Evolutionary conservation across 2,329 filamentous ascomycete species (phyloP).

Genomic region (Chrysoporthe cubensis): DNA sequence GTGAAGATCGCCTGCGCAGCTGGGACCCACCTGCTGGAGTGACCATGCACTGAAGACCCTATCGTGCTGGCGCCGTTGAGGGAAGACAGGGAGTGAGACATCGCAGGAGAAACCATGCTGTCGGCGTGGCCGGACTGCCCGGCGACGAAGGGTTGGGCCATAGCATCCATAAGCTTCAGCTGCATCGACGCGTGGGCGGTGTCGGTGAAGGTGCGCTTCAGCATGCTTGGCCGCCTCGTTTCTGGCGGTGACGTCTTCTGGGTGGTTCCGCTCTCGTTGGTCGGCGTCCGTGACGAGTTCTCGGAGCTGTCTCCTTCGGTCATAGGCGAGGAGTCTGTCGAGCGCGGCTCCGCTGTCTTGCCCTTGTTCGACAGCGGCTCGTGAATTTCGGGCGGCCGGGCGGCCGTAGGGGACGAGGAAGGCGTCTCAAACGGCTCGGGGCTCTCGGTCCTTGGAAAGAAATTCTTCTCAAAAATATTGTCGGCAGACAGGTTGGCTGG

Average conservation of each 20-base stretch:
- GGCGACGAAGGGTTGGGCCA: constrained; percentile 78
- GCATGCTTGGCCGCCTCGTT: constrained; percentile 60
- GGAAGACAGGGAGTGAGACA: constrained; percentile 46
- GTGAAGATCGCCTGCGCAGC: constrained; percentile 97
- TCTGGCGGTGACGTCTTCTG: constrained; percentile 56
- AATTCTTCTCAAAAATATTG: constrained; percentile 86
- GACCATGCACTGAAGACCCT: constrained; percentile 73
- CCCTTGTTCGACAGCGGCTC: constrained; percentile 17
- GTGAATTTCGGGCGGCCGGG: constrained; percentile 29
- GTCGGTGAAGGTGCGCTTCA: constrained; percentile 91
- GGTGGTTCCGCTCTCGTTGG: constrained; percentile 59
- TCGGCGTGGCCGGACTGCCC: constrained; percentile 46
- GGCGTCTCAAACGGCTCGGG: constrained; percentile 50
- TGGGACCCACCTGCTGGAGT: constrained; percentile 87
- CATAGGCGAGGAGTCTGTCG: constrained; percentile 10
- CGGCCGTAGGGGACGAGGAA: constrained; percentile 39
- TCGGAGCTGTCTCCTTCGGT: constrained; percentile 45
- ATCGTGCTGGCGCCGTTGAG: constrained; percentile 51
- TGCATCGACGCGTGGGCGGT: constrained; percentile 74
- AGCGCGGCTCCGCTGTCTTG: not conserved
- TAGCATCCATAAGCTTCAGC: constrained; percentile 80
- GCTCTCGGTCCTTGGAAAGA: constrained; percentile 60
- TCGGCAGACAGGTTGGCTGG: constrained; percentile 73
- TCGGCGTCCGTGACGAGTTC: constrained; percentile 57
- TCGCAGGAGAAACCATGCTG: constrained; percentile 48